phyloP scores from a whole-genome alignment of 352 stramenopile genomes.

The Globisporangium takayamanum region DNA sequence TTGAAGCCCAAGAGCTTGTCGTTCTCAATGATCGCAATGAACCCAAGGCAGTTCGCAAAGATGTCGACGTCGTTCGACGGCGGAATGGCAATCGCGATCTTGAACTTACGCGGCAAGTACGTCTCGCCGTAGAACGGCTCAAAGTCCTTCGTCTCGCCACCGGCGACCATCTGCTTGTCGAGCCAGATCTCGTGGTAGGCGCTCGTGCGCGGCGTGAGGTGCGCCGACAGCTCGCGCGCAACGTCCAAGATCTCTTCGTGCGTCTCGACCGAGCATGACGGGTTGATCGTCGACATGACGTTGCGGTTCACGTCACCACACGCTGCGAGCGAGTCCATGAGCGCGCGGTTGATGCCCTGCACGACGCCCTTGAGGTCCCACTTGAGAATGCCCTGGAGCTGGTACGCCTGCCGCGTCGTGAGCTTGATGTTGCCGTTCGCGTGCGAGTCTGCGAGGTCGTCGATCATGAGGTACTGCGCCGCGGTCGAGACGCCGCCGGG shows the following conservation, averaged over 20 bases:
- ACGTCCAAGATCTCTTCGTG: constrained; percentile 81
- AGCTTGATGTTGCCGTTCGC: constrained; percentile 94
- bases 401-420: constrained; percentile 96
- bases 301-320: constrained; percentile 97
- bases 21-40: constrained; percentile 90
- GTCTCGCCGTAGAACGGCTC: constrained; percentile 97
- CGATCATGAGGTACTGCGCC: constrained; percentile 91
- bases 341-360: constrained; percentile 84
- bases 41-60: constrained; percentile 96
- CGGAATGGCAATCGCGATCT: constrained; percentile 96
- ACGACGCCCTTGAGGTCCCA: constrained; percentile 96
- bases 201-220: constrained; percentile 91
- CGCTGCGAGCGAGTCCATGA: constrained; percentile 93
- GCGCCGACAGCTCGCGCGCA: constrained; percentile 88
- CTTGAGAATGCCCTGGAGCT: constrained; percentile 96
- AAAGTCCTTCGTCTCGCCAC: constrained; percentile 90
- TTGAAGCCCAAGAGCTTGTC: constrained; percentile 92
- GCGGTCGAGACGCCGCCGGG: constrained; percentile 91
- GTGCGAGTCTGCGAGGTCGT: constrained; percentile 90
- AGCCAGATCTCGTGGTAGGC: constrained; percentile 98
- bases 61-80: constrained; percentile 97
- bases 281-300: constrained; percentile 92
- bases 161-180: constrained; percentile 95
- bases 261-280: constrained; percentile 82
- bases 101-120: constrained; percentile 98